Evolutionary conservation across 768 basidiomycete species (phyloP).

Genomic region (Cystofilobasidium macerans): DNA sequence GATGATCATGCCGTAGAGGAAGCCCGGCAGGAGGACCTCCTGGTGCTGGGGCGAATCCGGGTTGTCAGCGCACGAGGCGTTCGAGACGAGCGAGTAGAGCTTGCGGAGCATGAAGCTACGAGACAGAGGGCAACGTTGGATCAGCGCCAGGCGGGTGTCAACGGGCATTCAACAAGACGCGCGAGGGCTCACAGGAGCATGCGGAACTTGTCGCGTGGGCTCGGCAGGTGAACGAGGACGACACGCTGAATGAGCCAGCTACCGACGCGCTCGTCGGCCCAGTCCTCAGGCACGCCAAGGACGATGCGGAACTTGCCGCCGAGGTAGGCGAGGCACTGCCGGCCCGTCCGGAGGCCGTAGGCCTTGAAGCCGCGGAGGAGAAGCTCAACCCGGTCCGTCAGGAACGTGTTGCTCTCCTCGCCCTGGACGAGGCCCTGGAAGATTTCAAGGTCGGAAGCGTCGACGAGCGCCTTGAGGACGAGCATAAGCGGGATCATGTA

Average conservation of each 20-base stretch:
- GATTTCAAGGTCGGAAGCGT: conserved; percentile 87
- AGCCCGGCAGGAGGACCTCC: conserved; percentile 88
- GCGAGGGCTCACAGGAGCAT: conserved; percentile 87
- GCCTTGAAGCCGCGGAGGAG: conserved; percentile 89
- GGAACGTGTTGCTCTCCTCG: conserved; percentile 91
- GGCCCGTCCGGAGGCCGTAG: conserved; percentile 73
- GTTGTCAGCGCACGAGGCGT: conserved; percentile 82
- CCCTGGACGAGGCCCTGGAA: conserved; percentile 95
- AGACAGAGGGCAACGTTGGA: background rate
- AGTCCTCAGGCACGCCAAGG: conserved; percentile 80
- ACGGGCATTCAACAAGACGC: conserved; percentile 37
- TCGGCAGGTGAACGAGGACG: conserved; percentile 77
- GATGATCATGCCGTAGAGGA: conserved; percentile 90
- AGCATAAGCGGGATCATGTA: conserved; percentile 97
- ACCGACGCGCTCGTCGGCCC: conserved; percentile 72
- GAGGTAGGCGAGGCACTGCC: conserved; percentile 85
- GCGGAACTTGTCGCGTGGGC: conserved; percentile 83
- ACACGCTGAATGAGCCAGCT: conserved; percentile 70
- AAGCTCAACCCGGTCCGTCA: conserved; percentile 92
- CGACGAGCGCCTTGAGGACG: conserved; percentile 80
- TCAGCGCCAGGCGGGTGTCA: too few relatives aligned
- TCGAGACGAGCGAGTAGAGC: conserved; percentile 79
- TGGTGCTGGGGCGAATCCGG: conserved; percentile 98
- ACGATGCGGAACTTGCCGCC: conserved; percentile 95
- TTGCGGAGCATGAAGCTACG: conserved; percentile 92